These are phyloP conservation scores for Bocquillonia castaneifolia DNA, from an alignment of 441 rosid species.

Conservation along the genomic window DNA sequence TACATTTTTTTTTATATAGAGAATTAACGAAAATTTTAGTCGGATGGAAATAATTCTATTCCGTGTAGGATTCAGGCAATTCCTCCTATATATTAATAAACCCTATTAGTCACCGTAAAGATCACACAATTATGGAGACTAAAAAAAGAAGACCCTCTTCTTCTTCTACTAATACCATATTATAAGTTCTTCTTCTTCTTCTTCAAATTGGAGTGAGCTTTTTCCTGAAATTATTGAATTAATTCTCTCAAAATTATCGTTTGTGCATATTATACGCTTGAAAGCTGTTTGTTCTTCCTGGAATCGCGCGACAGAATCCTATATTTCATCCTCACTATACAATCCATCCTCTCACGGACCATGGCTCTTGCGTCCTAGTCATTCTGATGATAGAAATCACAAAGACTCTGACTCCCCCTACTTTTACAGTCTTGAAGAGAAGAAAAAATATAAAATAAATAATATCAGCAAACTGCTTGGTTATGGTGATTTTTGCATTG, in stretches of 20 bases:
- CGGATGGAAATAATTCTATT: no score
- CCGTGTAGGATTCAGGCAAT: no score
- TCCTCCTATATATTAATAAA: no score
- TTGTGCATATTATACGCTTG: neutral
- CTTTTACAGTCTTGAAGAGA: neutral
- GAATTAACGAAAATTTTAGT: no score
- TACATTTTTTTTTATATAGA: no score
- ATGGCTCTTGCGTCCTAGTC: neutral
- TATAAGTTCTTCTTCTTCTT: neutral
- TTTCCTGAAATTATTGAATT: neutral
- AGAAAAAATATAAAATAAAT: neutral
- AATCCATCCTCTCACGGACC: neutral
- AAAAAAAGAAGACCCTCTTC: neutral
- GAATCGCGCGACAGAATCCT: neutral
- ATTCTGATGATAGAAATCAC: neutral
- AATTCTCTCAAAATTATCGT: neutral
- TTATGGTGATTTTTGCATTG: constrained; percentile 15
- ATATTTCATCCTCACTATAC: neutral
- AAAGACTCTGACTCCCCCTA: neutral
- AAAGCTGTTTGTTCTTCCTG: constrained; percentile 8
- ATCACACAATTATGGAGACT: neutral
- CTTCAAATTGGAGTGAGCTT: neutral
- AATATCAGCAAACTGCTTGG: neutral
- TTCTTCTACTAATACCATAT: neutral
- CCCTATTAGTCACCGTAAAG: no score